Conservation (phyloP, 768 basidiomycete genomes). For the Rhizopogon rudus region DNA sequence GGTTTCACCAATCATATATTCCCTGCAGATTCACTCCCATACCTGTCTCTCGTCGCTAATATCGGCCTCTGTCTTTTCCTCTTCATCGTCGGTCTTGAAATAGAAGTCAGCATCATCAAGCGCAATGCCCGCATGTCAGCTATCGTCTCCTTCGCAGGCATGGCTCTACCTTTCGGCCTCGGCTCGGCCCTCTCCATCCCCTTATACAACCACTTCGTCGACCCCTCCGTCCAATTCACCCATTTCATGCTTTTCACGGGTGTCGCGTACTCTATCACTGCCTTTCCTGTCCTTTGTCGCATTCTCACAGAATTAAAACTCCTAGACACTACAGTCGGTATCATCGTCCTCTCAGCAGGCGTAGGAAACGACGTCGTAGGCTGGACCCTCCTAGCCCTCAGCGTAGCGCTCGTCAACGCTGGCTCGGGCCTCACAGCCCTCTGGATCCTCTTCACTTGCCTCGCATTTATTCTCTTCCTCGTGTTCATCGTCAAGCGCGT, state of each 20-base stretch:
- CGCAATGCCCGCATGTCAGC: slow-evolving; percentile 66
- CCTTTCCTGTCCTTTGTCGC: slow-evolving; percentile 81
- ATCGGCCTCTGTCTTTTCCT: slow-evolving; percentile 87
- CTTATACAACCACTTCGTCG: slow-evolving; percentile 61
- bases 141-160: slow-evolving; percentile 76
- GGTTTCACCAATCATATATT: slow-evolving; percentile 87
- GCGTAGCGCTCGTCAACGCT: slow-evolving; percentile 92
- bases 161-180: slow-evolving; percentile 83
- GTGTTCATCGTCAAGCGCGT: slow-evolving; percentile 58
- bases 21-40: slow-evolving; percentile 63
- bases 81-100: slow-evolving; percentile 91
- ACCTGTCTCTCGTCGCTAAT: slow-evolving; percentile 81
- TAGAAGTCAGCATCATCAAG: slow-evolving; percentile 74
- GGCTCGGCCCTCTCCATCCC: slow-evolving; percentile 73
- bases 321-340: slow-evolving; percentile 86
- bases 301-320: slow-evolving; percentile 90
- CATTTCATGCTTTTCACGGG: slow-evolving; percentile 95
- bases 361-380: slow-evolving; percentile 86
- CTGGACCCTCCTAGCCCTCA: slow-evolving; percentile 86
- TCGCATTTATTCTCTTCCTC: slow-evolving; percentile 79
- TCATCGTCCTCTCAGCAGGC: slow-evolving; percentile 89
- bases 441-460: slow-evolving; percentile 74
- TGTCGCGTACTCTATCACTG: slow-evolving; percentile 86
- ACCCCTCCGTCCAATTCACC: slow-evolving; percentile 63
- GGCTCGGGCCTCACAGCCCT: slow-evolving; percentile 78